These are phyloP conservation scores for Trypanosoma mega DNA, from an alignment of 208 protist species.

Conservation along the genomic window DNA sequence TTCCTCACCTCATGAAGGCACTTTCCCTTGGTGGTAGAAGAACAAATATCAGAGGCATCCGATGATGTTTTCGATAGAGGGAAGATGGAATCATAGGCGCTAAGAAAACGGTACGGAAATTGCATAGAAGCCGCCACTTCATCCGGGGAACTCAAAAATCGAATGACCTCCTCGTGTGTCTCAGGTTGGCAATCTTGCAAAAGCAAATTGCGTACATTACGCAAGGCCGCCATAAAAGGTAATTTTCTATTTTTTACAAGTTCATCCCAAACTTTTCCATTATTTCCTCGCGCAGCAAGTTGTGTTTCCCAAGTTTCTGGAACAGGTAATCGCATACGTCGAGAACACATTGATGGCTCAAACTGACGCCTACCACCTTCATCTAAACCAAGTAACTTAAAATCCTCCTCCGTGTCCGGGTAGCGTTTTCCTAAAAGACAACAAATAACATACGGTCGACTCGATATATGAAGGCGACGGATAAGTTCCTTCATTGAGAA, in stretches of 20 bases:
- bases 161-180: slow-evolving; percentile 61
- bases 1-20: slow-evolving; percentile 27
- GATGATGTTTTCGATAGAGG: slow-evolving; percentile 16
- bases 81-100: slow-evolving; percentile 86
- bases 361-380: slow-evolving; percentile 43
- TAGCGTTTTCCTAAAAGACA: slow-evolving; percentile 94
- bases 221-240: slow-evolving; percentile 95
- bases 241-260: slow-evolving; percentile 81
- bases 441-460: slow-evolving; percentile 83
- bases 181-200: slow-evolving; percentile 44
- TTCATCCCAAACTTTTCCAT: slow-evolving; percentile 84
- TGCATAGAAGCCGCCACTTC: slow-evolving; percentile 79
- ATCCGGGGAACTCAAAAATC: slow-evolving; percentile 46
- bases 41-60: too few relatives aligned
- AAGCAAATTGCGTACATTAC: slow-evolving; percentile 95
- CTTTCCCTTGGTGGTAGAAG: not conserved
- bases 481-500: slow-evolving; percentile 84
- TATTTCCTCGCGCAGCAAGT: slow-evolving; percentile 87
- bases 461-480: slow-evolving; percentile 77
- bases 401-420: slow-evolving; percentile 74
- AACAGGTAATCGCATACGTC: slow-evolving; percentile 91
- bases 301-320: slow-evolving; percentile 93
- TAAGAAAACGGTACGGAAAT: slow-evolving; percentile 93
- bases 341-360: slow-evolving; percentile 62
- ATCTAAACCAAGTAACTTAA: slow-evolving; percentile 35